Percentiles rank a stretch among this genome's conserved stretches.
Evolutionary conservation across 2,329 filamentous ascomycete species (phyloP).

Genomic region (Gnomoniopsis smithogilvyi): DNA sequence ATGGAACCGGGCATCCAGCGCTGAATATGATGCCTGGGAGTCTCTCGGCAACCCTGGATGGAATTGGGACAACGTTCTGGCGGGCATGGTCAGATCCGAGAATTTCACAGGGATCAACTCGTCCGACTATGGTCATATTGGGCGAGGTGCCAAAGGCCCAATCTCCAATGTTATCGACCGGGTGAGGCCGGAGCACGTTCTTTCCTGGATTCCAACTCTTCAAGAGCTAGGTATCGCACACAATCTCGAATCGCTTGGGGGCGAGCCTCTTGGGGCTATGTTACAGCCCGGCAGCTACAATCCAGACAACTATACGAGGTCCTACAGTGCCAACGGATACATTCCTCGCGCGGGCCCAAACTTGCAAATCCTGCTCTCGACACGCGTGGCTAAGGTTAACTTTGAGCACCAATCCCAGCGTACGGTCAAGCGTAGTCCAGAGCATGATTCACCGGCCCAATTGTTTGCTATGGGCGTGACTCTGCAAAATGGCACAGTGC

Average conservation of each 20-base stretch:
- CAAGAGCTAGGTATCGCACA: conserved; percentile 38
- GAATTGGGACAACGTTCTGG: conserved; percentile 23
- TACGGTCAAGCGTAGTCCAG: not conserved
- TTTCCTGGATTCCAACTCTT: conserved; percentile 42
- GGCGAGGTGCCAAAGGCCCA: conserved; percentile 20
- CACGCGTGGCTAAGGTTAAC: conserved; percentile 35
- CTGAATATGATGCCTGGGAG: conserved; percentile 18
- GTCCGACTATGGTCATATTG: conserved; percentile 12
- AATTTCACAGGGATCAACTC: conserved; percentile 20
- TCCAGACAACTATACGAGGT: conserved; percentile 42
- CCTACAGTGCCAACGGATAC: conserved; percentile 44
- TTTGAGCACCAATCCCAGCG: conserved; percentile 22
- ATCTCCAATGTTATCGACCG: conserved; percentile 34
- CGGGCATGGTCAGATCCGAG: conserved; percentile 24
- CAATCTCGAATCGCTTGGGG: conserved; percentile 44
- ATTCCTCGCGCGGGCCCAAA: conserved; percentile 38
- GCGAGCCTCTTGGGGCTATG: conserved; percentile 48
- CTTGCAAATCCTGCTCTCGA: conserved; percentile 34
- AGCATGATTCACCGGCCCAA: not conserved
- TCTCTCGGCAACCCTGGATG: conserved; percentile 15
- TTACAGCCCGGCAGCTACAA: conserved; percentile 48
- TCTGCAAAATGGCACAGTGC: conserved; percentile 23
- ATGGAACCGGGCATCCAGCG: conserved; percentile 13
- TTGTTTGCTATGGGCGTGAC: conserved; percentile 23
- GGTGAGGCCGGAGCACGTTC: conserved; percentile 38